A percentile compares a stretch with the other conserved stretches of the same genome.
Conservation (phyloP, 352 stramenopile species). For the Phytophthora pini region DNA sequence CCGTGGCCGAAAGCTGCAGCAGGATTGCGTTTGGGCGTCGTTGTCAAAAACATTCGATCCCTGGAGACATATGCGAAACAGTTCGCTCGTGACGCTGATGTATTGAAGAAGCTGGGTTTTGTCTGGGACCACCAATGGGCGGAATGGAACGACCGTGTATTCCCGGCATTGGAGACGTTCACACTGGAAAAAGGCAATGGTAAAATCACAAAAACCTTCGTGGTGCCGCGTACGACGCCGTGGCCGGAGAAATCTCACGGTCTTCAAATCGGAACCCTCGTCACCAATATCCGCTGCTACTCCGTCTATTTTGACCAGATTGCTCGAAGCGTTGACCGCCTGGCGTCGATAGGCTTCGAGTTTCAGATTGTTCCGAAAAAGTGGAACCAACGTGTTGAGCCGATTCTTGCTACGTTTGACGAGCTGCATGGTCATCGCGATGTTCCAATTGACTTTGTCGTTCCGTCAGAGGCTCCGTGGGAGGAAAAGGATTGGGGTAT, state of each 20-base stretch:
- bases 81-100: not conserved
- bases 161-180: not conserved
- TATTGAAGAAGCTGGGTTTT: not conserved
- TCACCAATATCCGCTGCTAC: not conserved
- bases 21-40: conserved; percentile 1
- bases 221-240: not conserved
- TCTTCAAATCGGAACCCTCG: not conserved
- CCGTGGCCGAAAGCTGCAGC: conserved; percentile 12
- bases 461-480: conserved; percentile 21
- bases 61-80: conserved; percentile 9
- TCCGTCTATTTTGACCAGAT: not conserved
- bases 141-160: not conserved
- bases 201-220: not conserved
- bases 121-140: not conserved
- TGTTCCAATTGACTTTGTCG: conserved; percentile 13
- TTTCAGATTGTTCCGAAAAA: conserved; percentile 9
- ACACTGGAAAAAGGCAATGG: not conserved
- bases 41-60: conserved; percentile 13
- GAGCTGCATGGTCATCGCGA: conserved; percentile 20
- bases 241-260: not conserved
- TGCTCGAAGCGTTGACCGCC: conserved; percentile 5
- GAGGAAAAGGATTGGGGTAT: conserved; percentile 18
- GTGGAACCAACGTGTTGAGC: conserved; percentile 16
- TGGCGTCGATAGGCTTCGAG: conserved; percentile 5
- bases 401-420: not conserved